These are phyloP conservation scores for Lactarius sanguifluus DNA, from an alignment of 768 basidiomycete genomes.

Conservation along the genomic window DNA sequence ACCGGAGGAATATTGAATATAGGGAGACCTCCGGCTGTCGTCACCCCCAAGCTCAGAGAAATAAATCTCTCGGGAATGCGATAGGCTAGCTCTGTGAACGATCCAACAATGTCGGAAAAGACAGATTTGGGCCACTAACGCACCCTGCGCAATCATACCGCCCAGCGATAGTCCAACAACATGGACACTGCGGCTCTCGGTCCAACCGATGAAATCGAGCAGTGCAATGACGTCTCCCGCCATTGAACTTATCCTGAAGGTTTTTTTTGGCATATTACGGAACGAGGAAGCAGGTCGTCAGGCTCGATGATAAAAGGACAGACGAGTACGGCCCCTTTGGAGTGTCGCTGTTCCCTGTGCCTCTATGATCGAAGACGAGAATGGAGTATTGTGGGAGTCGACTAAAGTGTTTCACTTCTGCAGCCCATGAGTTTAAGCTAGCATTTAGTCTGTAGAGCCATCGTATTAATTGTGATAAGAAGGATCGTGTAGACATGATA, in stretches of 20 bases:
- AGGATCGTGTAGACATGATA: background rate
- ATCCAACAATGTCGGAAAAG: background rate
- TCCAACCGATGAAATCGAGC: slow-evolving; percentile 74
- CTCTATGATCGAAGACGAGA: slow-evolving; percentile 83
- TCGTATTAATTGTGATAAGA: background rate
- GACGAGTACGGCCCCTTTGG: slow-evolving; percentile 79
- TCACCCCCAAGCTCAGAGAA: slow-evolving; percentile 67
- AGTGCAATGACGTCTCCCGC: slow-evolving; percentile 69
- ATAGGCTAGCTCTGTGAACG: slow-evolving; percentile 57
- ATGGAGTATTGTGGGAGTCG: slow-evolving; percentile 52
- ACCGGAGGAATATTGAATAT: slow-evolving; percentile 69
- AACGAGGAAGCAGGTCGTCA: slow-evolving; percentile 2
- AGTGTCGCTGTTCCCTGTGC: slow-evolving; percentile 71
- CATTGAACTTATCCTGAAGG: slow-evolving; percentile 68
- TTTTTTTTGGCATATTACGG: slow-evolving; percentile 5
- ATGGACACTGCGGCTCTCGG: slow-evolving; percentile 55
- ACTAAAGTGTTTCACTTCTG: slow-evolving; percentile 66
- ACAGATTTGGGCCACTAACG: background rate
- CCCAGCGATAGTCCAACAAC: slow-evolving; percentile 76
- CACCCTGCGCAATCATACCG: slow-evolving; percentile 83
- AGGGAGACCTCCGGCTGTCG: slow-evolving; percentile 59
- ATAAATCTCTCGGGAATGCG: slow-evolving; percentile 65
- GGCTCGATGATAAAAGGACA: slow-evolving; percentile 27
- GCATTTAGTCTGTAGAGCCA: slow-evolving; percentile 51
- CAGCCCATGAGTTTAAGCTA: slow-evolving; percentile 60